These are phyloP conservation scores for Oryza punctata DNA, from an alignment of 176 grass and related monocot species.

Conservation along the genomic window DNA sequence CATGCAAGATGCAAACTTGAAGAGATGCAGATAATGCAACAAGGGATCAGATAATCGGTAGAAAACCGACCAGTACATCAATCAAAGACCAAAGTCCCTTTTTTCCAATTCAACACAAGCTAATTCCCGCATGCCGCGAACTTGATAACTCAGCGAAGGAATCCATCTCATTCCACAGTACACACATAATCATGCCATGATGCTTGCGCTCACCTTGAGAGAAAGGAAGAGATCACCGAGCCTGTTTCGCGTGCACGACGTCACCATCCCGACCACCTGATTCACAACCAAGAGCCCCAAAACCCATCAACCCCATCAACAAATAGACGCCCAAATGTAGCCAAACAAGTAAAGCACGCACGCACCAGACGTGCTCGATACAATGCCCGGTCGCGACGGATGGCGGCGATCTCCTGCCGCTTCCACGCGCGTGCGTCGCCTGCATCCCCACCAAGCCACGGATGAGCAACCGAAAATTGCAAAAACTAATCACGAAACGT, in stretches of 20 bases:
- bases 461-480: not conserved
- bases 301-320: not conserved
- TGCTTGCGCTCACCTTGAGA: conserved; percentile 57
- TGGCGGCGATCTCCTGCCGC: conserved; percentile 29
- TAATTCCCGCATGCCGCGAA: not conserved
- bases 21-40: not conserved
- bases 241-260: conserved; percentile 60
- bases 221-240: conserved; percentile 61
- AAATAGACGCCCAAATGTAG: not conserved
- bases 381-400: conserved; percentile 27
- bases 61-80: not conserved
- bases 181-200: not conserved
- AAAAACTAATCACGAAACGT: not conserved
- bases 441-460: not conserved
- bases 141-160: not conserved
- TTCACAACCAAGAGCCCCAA: conserved; percentile 2
- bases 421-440: conserved; percentile 14
- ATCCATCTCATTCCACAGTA: not conserved
- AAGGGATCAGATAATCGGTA: not conserved
- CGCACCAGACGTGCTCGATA: conserved; percentile 56
- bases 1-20: not conserved
- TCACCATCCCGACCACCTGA: conserved; percentile 73
- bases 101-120: not conserved
- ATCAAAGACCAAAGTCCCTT: not conserved
- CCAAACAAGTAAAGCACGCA: not conserved